phyloP scores from a whole-genome alignment of 306 rosid genomes.

The Trifolium pratense region DNA sequence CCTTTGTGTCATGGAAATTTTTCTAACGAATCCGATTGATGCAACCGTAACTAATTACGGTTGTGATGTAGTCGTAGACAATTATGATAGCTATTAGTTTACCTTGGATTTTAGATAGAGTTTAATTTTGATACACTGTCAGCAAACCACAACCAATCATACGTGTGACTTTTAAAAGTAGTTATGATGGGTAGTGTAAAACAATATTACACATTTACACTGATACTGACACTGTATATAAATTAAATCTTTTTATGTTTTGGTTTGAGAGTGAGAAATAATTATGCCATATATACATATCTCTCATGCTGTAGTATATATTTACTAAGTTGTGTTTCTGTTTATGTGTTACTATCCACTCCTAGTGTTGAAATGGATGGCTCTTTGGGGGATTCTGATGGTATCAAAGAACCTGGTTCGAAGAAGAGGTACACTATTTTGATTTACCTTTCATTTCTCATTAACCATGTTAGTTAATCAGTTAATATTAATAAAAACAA shows the following conservation, averaged over 20 bases:
- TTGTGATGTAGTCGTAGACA: not conserved
- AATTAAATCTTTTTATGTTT: not conserved
- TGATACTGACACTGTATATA: too few species aligned
- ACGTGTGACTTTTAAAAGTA: too few species aligned
- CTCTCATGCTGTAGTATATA: not conserved
- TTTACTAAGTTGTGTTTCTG: conserved; percentile 39
- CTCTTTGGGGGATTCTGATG: conserved; percentile 74
- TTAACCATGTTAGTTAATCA: not conserved
- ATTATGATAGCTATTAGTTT: not conserved
- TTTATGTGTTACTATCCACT: conserved; percentile 40
- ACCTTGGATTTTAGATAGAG: not conserved
- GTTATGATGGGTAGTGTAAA: too few species aligned
- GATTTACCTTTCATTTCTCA: not conserved
- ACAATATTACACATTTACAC: too few species aligned
- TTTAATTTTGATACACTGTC: too few species aligned
- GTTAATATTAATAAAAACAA: conserved; percentile 10
- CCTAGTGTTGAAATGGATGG: conserved; percentile 69
- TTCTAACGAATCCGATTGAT: not conserved
- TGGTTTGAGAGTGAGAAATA: not conserved
- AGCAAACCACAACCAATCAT: too few species aligned
- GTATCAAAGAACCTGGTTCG: conserved; percentile 65
- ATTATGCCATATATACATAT: not conserved
- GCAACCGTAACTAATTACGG: not conserved
- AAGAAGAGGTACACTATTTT: conserved; percentile 72
- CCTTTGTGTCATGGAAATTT: not conserved